These are phyloP conservation scores for Acrocalymma vagum DNA, from an alignment of 2,329 filamentous ascomycete genomes.

Conservation along the genomic window DNA sequence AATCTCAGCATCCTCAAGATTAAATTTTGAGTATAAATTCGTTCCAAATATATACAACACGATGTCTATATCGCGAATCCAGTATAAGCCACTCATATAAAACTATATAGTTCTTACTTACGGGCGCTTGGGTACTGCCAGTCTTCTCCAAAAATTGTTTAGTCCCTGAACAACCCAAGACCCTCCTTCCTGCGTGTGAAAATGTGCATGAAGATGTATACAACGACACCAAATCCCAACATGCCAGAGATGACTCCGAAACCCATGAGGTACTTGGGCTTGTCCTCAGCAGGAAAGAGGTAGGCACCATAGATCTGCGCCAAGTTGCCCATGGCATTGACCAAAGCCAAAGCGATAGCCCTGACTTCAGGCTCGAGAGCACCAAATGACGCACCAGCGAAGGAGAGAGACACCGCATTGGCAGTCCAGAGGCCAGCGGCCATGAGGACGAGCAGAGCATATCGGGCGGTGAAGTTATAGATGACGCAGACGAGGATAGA, in stretches of 20 bases:
- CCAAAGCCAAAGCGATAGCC: slow-evolving; percentile 61
- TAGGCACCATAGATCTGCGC: slow-evolving; percentile 65
- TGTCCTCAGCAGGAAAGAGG: slow-evolving; percentile 59
- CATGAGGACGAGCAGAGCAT: slow-evolving; percentile 65
- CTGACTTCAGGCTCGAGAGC: slow-evolving; percentile 59
- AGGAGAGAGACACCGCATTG: slow-evolving; percentile 62
- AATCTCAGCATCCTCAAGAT: too few species aligned
- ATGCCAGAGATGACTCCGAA: slow-evolving; percentile 44
- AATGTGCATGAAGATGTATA: slow-evolving; percentile 41
- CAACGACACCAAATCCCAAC: slow-evolving; percentile 37
- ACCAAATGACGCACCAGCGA: slow-evolving; percentile 61
- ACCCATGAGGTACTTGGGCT: slow-evolving; percentile 53
- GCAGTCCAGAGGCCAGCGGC: slow-evolving; percentile 63
- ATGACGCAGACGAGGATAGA: slow-evolving; percentile 52
- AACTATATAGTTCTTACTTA: too few species aligned
- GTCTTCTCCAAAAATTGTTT: too few species aligned
- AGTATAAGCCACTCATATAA: too few species aligned
- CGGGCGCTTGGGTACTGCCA: too few species aligned
- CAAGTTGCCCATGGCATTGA: slow-evolving; percentile 64
- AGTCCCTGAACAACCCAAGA: too few species aligned
- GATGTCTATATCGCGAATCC: too few species aligned
- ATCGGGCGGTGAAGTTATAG: slow-evolving; percentile 62
- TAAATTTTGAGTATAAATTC: too few species aligned
- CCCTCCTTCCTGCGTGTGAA: slow-evolving; percentile 34
- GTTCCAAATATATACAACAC: too few species aligned